Base-by-base conservation (phyloP, 2,329 filamentous ascomycete genomes). In the Fusarium staphyleae region DNA sequence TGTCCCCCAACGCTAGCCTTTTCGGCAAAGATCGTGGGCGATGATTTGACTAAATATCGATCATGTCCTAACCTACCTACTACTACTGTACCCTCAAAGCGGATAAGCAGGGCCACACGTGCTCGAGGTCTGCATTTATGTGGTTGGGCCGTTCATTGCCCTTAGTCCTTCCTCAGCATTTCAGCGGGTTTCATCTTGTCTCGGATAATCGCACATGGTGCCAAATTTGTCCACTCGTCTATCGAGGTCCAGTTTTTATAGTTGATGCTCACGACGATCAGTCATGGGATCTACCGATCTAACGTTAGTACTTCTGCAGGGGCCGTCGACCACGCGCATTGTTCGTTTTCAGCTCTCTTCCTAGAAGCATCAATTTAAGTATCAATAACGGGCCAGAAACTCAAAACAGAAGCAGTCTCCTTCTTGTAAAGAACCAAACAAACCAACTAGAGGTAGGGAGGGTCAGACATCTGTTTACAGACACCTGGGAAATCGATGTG, bases 111-210 rank as follows among this genome's bases (percentile, higher is more conserved):
- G 4, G 19, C 14, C 33, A 28, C 28, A 24, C 24, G 32, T 19
- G 13, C 16, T 12, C 30, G 7, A 30, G 14, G 30, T 18, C 29
- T 13, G 26, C 19, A 14, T 15, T 13, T 36, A 10, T 8, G 22
- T n/a, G 12, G 33, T 14, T 46, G 18, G 11, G 11, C 28, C 12
- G 28, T 11, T 29, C 28, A 29, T 29, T 29, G 5, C 5, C 28
- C 28, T 12, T n/a, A n/a, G 13, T 4, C 12, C 28, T 13, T 3
- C 28, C 7, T 12, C 13, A 7, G 28, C 13, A 30, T 12, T 24
- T 53, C 49, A 45, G 49, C 53, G 46, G 9, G 53, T 56, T 56
- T 53, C 49, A 48, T 12, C 16, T 46, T 15, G 37, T 28, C 19
- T 28, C 37, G 24, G 15, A 14, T 37, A 29, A 29, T 16, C 9